phyloP scores from a whole-genome alignment of 23 red algal species.

The Gracilaria gracilis region DNA sequence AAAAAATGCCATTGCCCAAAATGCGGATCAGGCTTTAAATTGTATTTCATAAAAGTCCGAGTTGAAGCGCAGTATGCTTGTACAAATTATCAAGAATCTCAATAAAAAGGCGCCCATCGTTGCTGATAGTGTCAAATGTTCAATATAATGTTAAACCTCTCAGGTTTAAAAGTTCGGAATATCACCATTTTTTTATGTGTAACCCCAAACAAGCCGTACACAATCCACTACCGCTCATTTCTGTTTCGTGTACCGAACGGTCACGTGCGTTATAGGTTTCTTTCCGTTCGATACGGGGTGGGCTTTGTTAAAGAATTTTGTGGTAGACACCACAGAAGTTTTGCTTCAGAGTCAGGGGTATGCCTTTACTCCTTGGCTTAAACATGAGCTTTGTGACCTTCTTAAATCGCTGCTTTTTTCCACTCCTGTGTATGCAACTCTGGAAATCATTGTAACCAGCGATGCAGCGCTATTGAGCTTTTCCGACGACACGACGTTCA shows the following conservation, averaged over 20 bases:
- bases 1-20: no score
- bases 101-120: no score
- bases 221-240: neutral
- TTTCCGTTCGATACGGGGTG: neutral
- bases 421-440: neutral
- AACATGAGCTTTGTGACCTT: conserved; percentile 18
- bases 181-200: no score
- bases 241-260: neutral
- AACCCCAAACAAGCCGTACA: neutral
- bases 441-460: neutral
- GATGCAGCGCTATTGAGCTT: neutral
- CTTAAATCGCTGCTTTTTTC: neutral
- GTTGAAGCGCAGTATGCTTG: no score
- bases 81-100: no score
- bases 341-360: conserved; percentile 10
- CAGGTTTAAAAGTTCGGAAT: no score
- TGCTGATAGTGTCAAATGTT: no score
- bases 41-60: no score
- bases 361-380: conserved; percentile 53
- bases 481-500: neutral
- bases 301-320: neutral
- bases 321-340: neutral
- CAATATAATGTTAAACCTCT: no score
- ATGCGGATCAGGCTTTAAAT: no score
- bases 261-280: neutral